These are phyloP conservation scores for Aureobasidium sp. DNA, from an alignment of 2,329 filamentous ascomycete genomes.

Conservation along the genomic window DNA sequence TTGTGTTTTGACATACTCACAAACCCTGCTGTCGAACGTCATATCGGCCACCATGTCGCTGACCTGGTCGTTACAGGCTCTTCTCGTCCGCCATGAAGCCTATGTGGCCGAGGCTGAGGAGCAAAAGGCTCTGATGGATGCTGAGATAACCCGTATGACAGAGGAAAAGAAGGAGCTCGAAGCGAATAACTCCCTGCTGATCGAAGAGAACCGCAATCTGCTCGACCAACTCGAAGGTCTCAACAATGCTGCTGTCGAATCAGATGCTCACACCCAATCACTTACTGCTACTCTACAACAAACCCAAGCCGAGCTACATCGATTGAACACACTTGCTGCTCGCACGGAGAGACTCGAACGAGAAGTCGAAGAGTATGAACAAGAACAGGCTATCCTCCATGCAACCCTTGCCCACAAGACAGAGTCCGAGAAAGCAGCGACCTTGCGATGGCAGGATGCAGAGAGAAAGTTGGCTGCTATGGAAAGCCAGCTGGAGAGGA, in stretches of 20 bases:
- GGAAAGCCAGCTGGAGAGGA: slow-evolving; percentile 79
- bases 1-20: neutral
- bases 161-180: slow-evolving; percentile 65
- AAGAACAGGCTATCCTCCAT: slow-evolving; percentile 70
- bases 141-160: slow-evolving; percentile 70
- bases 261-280: slow-evolving; percentile 70
- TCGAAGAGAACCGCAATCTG: slow-evolving; percentile 75
- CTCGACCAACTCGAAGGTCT: slow-evolving; percentile 78
- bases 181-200: slow-evolving; percentile 60
- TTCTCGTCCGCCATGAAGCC: slow-evolving; percentile 85
- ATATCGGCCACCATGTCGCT: slow-evolving; percentile 47
- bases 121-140: slow-evolving; percentile 66
- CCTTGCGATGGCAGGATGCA: slow-evolving; percentile 78
- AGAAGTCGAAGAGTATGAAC: slow-evolving; percentile 71
- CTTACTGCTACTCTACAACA: slow-evolving; percentile 70
- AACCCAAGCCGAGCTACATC: slow-evolving; percentile 69
- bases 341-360: slow-evolving; percentile 73
- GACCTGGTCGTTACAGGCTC: slow-evolving; percentile 71
- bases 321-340: slow-evolving; percentile 64
- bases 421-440: slow-evolving; percentile 69
- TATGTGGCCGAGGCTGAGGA: slow-evolving; percentile 90
- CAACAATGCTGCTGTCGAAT: slow-evolving; percentile 71
- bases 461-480: slow-evolving; percentile 71
- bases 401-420: slow-evolving; percentile 59
- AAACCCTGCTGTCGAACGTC: neutral